Conservation (phyloP, 768 basidiomycete species). For the Pleurotus giganteus region DNA sequence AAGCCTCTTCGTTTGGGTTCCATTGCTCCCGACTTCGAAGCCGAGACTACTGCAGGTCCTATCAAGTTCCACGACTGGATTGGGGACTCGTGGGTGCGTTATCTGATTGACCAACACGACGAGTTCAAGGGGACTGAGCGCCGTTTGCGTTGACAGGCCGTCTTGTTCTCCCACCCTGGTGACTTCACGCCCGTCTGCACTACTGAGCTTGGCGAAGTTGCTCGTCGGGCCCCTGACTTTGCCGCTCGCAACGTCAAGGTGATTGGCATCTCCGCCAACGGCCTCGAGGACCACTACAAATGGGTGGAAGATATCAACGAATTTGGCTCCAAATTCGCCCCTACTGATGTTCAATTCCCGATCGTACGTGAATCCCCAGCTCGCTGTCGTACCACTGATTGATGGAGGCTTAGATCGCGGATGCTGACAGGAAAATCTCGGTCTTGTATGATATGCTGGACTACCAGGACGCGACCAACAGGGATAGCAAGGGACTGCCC, state of each 20-base stretch:
- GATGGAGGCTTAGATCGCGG: slow-evolving; percentile 69
- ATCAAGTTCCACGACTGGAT: slow-evolving; percentile 96
- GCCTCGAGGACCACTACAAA: slow-evolving; percentile 74
- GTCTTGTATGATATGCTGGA: slow-evolving; percentile 96
- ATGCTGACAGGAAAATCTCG: slow-evolving; percentile 82
- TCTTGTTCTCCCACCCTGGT: slow-evolving; percentile 94
- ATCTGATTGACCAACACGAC: background rate
- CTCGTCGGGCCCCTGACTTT: slow-evolving; percentile 85
- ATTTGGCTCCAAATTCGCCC: slow-evolving; percentile 65
- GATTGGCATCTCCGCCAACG: slow-evolving; percentile 92
- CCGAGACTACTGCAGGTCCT: slow-evolving; percentile 80
- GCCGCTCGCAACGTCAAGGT: slow-evolving; percentile 86
- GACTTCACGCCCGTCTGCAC: slow-evolving; percentile 95
- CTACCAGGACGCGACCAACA: slow-evolving; percentile 89
- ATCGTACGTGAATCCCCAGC: slow-evolving; percentile 57
- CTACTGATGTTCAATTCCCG: slow-evolving; percentile 84
- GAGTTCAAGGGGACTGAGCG: slow-evolving; percentile 6
- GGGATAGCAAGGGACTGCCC: slow-evolving; percentile 82
- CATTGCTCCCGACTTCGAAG: slow-evolving; percentile 89
- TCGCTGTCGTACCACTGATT: background rate
- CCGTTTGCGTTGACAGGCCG: slow-evolving; percentile 43
- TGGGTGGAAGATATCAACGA: slow-evolving; percentile 92
- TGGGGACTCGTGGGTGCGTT: slow-evolving; percentile 80
- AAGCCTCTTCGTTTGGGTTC: slow-evolving; percentile 74
- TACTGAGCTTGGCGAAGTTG: slow-evolving; percentile 95